Evolutionary conservation across 495 filamentous ascomycete species (phyloP).

Genomic region (Chaetomium cochliodes): DNA sequence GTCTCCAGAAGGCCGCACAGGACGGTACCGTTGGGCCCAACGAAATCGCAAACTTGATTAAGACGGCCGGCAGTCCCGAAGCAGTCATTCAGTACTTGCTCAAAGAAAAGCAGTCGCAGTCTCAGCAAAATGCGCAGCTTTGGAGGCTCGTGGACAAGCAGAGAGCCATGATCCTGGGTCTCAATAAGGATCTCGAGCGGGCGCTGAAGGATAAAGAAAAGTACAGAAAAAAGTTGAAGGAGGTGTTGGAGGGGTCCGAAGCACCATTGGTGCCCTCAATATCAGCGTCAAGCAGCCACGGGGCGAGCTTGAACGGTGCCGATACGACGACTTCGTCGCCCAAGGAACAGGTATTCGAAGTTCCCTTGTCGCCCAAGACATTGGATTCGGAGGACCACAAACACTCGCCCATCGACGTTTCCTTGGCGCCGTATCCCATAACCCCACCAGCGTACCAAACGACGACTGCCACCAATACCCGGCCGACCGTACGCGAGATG

Average conservation of each 20-base stretch:
- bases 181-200: slow-evolving; percentile 92
- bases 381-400: slow-evolving; percentile 44
- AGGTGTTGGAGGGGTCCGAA: slow-evolving; percentile 49
- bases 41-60: slow-evolving; percentile 71
- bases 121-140: slow-evolving; percentile 86
- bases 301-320: slow-evolving; percentile 13
- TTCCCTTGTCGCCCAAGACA: slow-evolving; percentile 43
- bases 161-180: slow-evolving; percentile 82
- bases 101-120: slow-evolving; percentile 84
- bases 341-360: slow-evolving; percentile 38
- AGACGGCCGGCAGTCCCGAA: slow-evolving; percentile 84
- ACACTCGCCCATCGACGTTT: slow-evolving; percentile 52
- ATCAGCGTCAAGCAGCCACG: slow-evolving; percentile 15
- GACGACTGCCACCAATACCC: slow-evolving; percentile 24
- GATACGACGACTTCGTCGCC: slow-evolving; percentile 19
- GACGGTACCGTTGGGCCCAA: slow-evolving; percentile 53
- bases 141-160: slow-evolving; percentile 98
- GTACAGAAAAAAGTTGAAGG: slow-evolving; percentile 87
- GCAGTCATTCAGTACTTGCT: slow-evolving; percentile 83
- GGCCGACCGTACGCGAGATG: slow-evolving; percentile 42
- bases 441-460: slow-evolving; percentile 51
- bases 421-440: slow-evolving; percentile 56
- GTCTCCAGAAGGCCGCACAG: slow-evolving; percentile 61
- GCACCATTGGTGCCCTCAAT: slow-evolving; percentile 25
- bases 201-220: slow-evolving; percentile 92